Conservation (phyloP, 2,329 filamentous ascomycete species). For the Penicillium sp. region DNA sequence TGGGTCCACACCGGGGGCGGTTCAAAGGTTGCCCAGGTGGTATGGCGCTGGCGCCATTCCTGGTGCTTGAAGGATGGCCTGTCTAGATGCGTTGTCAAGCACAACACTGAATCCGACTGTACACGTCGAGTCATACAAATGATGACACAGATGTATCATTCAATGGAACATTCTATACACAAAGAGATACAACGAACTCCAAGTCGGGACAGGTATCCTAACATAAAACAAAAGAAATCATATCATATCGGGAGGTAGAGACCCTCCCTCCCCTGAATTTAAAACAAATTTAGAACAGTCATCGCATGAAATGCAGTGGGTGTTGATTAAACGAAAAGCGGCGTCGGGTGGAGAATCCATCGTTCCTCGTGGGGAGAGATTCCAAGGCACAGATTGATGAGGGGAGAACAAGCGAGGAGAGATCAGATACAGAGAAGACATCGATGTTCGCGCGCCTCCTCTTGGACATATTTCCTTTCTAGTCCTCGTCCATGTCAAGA, state of each 20-base stretch:
- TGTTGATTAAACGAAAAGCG: slow-evolving; percentile 5
- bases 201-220: slow-evolving; percentile 4
- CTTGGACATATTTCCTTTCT: slow-evolving; percentile 5
- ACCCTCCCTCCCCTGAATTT: background rate
- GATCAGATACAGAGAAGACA: slow-evolving; percentile 1
- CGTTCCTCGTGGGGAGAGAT: slow-evolving; percentile 13
- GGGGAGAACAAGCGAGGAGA: slow-evolving; percentile 12
- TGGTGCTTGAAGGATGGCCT: background rate
- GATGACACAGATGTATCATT: background rate
- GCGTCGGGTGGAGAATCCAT: slow-evolving; percentile 5
- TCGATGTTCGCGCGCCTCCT: background rate
- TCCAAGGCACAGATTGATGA: slow-evolving; percentile 13
- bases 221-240: background rate
- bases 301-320: slow-evolving; percentile 10
- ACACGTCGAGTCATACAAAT: background rate
- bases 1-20: too few species aligned
- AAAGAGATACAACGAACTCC: slow-evolving; percentile 5
- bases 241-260: background rate
- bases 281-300: slow-evolving; percentile 6
- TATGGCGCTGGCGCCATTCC: too few species aligned
- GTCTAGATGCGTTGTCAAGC: background rate
- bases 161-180: background rate
- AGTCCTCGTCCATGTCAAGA: slow-evolving; percentile 55
- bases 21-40: too few species aligned
- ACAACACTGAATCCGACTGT: background rate